Percentiles rank a stretch among this genome's conserved stretches.
These are phyloP conservation scores for Silene latifolia DNA, from an alignment of 148 eudicot species.

Conservation along the genomic window DNA sequence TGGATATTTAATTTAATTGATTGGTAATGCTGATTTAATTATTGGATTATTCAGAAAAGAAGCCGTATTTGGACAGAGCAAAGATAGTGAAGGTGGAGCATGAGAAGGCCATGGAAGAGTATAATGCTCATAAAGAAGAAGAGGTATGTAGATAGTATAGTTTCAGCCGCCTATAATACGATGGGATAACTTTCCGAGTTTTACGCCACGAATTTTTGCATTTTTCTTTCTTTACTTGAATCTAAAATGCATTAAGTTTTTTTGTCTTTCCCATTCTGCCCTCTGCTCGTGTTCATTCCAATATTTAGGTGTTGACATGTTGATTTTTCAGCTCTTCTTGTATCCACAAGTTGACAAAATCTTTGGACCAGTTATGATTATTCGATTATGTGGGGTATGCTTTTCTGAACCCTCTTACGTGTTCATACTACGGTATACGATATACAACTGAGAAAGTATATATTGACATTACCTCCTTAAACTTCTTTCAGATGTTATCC, in stretches of 20 bases:
- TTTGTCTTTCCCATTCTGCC: background rate
- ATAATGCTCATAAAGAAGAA: no score
- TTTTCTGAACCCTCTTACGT: background rate
- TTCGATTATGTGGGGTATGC: conserved; percentile 68
- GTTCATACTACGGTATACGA: background rate
- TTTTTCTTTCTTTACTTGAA: background rate
- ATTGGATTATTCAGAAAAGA: no score
- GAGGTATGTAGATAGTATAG: no score
- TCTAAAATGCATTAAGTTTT: background rate
- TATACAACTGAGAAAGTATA: background rate
- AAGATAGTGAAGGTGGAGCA: no score
- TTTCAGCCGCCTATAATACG: no score
- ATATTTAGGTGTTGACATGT: conserved; percentile 58
- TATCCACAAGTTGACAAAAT: conserved; percentile 50
- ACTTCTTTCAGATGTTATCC: conserved; percentile 36
- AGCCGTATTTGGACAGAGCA: no score
- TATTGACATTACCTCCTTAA: background rate
- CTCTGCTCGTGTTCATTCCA: conserved; percentile 11
- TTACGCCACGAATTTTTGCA: no score
- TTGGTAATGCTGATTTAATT: no score
- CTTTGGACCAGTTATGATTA: conserved; percentile 49
- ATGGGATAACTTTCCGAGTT: no score
- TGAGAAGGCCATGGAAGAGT: no score
- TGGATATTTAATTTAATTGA: no score
- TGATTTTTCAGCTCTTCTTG: conserved; percentile 58